Percentiles rank a stretch among this genome's conserved stretches.
These are phyloP conservation scores for Sporothrix pallida DNA, from an alignment of 2,329 filamentous ascomycete species.

Conservation along the genomic window DNA sequence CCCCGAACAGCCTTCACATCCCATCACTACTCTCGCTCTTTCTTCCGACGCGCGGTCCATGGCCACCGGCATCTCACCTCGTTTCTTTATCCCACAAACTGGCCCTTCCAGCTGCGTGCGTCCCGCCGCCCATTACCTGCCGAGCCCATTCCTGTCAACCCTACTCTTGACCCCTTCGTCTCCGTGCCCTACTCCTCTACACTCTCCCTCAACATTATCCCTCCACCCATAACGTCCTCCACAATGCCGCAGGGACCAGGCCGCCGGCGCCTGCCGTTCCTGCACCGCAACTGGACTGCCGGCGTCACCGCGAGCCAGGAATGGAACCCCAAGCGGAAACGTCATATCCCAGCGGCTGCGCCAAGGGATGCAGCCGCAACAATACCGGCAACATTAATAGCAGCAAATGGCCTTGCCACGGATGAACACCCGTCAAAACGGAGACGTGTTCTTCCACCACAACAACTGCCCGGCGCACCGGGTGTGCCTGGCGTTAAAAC, in stretches of 20 bases:
- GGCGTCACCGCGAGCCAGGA: constrained; percentile 54
- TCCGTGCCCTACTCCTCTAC: background rate
- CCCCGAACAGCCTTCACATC: background rate
- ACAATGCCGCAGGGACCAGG: constrained; percentile 56
- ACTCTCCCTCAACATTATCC: background rate
- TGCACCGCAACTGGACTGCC: constrained; percentile 60
- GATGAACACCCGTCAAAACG: constrained; percentile 56
- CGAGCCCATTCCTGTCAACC: constrained; percentile 1
- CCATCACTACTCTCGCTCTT: background rate
- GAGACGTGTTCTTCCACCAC: constrained; percentile 50
- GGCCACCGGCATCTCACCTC: background rate
- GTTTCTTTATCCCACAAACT: background rate
- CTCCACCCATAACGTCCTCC: constrained; percentile 34
- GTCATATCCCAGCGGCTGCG: constrained; percentile 39
- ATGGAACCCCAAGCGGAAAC: constrained; percentile 47
- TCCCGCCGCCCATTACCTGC: constrained; percentile 15
- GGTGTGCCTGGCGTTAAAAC: constrained; percentile 35
- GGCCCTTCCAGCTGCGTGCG: constrained; percentile 25
- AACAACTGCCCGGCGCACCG: background rate
- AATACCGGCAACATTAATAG: background rate
- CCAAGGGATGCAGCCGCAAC: constrained; percentile 37
- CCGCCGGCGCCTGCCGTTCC: constrained; percentile 53
- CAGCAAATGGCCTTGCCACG: constrained; percentile 34
- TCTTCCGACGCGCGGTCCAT: background rate
- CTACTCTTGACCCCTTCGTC: background rate